Evolutionary conservation across 768 basidiomycete species (phyloP).

Genomic region (Peribolospora baueri): DNA sequence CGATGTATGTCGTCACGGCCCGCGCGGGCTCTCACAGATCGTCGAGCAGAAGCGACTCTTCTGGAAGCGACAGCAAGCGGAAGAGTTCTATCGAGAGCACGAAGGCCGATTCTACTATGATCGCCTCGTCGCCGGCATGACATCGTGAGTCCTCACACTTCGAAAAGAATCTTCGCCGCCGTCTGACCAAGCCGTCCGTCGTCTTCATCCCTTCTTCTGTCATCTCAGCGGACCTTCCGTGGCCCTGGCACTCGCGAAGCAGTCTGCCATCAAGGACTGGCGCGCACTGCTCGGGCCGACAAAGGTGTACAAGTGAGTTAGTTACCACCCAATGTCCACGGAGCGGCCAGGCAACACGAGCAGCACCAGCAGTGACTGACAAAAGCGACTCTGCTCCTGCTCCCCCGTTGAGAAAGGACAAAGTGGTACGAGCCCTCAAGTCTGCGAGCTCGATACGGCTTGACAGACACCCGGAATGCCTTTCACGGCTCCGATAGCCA

Average conservation of each 20-base stretch:
- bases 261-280: conserved; percentile 10
- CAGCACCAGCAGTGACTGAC: too few species aligned
- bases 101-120: conserved; percentile 13
- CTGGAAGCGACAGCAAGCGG: conserved; percentile 9
- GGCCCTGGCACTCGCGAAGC: conserved; percentile 9
- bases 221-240: conserved; percentile 10
- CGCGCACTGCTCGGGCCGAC: conserved; percentile 11
- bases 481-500: conserved; percentile 13
- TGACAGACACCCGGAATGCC: conserved; percentile 13
- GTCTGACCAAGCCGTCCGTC: background rate
- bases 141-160: too few species aligned
- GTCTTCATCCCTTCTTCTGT: background rate
- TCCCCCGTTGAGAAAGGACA: background rate
- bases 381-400: too few species aligned
- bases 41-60: conserved; percentile 9
- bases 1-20: too few species aligned
- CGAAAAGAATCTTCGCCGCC: too few species aligned
- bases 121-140: conserved; percentile 5
- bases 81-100: conserved; percentile 13
- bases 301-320: conserved; percentile 7
- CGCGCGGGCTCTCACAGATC: conserved; percentile 5
- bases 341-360: too few species aligned
- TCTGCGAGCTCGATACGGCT: conserved; percentile 11
- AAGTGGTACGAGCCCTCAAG: conserved; percentile 10
- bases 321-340: too few species aligned